These are phyloP conservation scores for Pseudopyrenochaeta lycopersici DNA, from an alignment of 2,329 filamentous ascomycete species.

Conservation along the genomic window DNA sequence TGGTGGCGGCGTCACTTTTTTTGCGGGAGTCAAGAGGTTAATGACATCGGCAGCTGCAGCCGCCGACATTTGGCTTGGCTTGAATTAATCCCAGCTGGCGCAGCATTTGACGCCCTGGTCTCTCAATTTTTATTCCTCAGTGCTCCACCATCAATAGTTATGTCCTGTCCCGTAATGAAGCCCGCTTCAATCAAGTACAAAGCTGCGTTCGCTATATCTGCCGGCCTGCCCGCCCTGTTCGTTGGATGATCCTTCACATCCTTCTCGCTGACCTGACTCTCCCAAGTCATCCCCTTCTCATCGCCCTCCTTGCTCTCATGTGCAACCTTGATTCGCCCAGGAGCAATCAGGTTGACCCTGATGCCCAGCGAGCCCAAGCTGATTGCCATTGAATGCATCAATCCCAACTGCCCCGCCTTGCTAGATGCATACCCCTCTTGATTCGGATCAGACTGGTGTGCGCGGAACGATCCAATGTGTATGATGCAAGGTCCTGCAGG, in stretches of 20 bases:
- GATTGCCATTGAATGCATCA: constrained; percentile 62
- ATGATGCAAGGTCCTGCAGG: constrained; percentile 56
- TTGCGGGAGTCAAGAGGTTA: constrained; percentile 12
- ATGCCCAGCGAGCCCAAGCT: constrained; percentile 56
- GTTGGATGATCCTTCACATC: constrained; percentile 55
- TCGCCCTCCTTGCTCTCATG: constrained; percentile 58
- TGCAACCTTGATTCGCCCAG: constrained; percentile 57
- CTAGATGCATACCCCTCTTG: constrained; percentile 62
- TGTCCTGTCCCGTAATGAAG: constrained; percentile 50
- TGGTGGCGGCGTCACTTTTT: constrained; percentile 9
- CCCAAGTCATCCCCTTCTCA: constrained; percentile 52
- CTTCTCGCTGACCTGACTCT: constrained; percentile 47
- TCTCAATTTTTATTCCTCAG: constrained; percentile 43
- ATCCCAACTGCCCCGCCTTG: constrained; percentile 61
- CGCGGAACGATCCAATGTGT: constrained; percentile 58
- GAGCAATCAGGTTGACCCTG: constrained; percentile 59
- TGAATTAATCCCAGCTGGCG: neutral
- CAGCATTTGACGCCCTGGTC: neutral
- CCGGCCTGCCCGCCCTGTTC: constrained; percentile 56
- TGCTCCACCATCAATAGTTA: constrained; percentile 50
- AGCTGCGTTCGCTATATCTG: constrained; percentile 56
- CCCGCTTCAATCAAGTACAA: constrained; percentile 53
- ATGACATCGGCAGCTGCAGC: constrained; percentile 11
- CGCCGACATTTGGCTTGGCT: neutral
- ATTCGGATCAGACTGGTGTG: constrained; percentile 57